Base-by-base conservation (phyloP, 1,284 basidiomycete species). In the Trichosporon coremiiforme region DNA sequence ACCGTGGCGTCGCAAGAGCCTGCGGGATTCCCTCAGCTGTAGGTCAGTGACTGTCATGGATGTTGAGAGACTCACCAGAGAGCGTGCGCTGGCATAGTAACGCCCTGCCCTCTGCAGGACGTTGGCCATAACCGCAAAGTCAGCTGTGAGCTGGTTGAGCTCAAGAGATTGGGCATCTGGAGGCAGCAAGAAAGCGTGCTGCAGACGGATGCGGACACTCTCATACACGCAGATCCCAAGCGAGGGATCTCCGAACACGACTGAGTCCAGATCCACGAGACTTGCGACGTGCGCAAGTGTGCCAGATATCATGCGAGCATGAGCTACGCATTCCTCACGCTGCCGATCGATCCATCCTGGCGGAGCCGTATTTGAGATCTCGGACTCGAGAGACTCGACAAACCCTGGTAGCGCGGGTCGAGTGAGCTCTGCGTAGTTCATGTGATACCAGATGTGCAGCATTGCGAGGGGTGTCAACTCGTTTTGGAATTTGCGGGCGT, bases 361-460 rank as follows among this genome's bases (percentile, higher is more conserved):
- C 1, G 73, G 71, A 1, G 74, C 71, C 1, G 64, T 35, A 9
- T 35, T 47, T 1, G 66, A 53, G 25, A 74, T 64, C 0, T 53
- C 68, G 0, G 63, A 20, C 1, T 64, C 63, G 0, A 73, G 66
- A 0, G 71, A 73, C 29, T 74, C 73, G 4, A 67, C 50, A 36
- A 75, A 75, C 2, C 74, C 74, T 1, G 73, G 74, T 22, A 75
- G 62, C 0, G 74, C 71, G 0, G 73, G 62, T n/a, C 74, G 71
- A 0, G 57, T 66, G 33, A 75, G 70, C 36, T 75, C 74, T 20
- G 63, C 66, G 17, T 71, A 20, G 53, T 73, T 72, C 45, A 45
- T 41, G 65, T 75, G 66, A 62, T 75, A 75, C 74, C 74, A 75
- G 10, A 75, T 41, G 22, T 75, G 73, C 4, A 75, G 67, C 74